Percentiles rank a stretch among this genome's conserved stretches.
Evolutionary conservation across 2,329 filamentous ascomycete species (phyloP).

Genomic region (Fusarium nygamai): DNA sequence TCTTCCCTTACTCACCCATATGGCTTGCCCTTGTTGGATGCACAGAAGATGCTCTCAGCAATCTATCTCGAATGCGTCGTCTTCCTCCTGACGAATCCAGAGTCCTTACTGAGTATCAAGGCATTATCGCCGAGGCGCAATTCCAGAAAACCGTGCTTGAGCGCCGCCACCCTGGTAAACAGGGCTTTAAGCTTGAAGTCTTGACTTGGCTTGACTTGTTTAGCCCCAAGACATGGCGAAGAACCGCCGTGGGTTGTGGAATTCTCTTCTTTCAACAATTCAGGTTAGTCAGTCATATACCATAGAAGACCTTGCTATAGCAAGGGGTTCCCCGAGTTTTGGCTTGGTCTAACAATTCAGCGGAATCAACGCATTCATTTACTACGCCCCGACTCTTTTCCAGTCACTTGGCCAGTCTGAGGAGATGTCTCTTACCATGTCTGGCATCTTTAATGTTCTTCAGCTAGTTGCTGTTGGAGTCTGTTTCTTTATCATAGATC

Average conservation of each 20-base stretch:
- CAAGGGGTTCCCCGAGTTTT: no score
- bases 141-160: conserved; percentile 59
- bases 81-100: conserved; percentile 64
- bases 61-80: conserved; percentile 67
- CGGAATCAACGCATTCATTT: conserved; percentile 56
- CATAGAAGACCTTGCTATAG: no score
- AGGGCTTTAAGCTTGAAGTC: conserved; percentile 46
- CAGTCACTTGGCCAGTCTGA: conserved; percentile 49
- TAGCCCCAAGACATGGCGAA: conserved; percentile 60
- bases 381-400: conserved; percentile 50
- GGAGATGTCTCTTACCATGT: conserved; percentile 51
- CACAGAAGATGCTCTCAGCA: conserved; percentile 69
- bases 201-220: conserved; percentile 61
- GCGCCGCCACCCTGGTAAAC: conserved; percentile 3
- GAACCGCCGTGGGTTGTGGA: conserved; percentile 55
- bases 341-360: conserved; percentile 47
- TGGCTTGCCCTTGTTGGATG: conserved; percentile 75
- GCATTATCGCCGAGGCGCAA: conserved; percentile 63
- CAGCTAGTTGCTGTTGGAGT: conserved; percentile 55
- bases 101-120: conserved; percentile 68
- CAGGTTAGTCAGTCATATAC: no score
- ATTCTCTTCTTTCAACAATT: conserved; percentile 62
- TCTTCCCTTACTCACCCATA: conserved; percentile 57
- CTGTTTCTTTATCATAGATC: conserved; percentile 26
- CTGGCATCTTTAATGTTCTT: conserved; percentile 54